Conservation (phyloP, 2,329 filamentous ascomycete species). For the Fusarium pseudograminearum region DNA sequence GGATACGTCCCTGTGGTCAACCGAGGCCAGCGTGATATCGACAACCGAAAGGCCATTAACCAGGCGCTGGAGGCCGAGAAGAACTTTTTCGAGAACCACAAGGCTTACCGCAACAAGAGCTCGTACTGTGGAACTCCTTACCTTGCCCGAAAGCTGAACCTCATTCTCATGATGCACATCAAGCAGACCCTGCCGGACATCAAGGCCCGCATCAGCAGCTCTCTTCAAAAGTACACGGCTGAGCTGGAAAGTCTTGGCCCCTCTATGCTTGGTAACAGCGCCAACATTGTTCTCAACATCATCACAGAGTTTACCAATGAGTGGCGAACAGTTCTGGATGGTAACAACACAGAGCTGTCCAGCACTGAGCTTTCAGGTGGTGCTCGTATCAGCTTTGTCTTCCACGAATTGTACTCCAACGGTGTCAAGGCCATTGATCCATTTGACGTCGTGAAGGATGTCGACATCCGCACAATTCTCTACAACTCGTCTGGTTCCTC, state of each 20-base stretch:
- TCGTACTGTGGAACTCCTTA: constrained; percentile 99
- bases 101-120: constrained; percentile 98
- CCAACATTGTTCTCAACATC: constrained; percentile 97
- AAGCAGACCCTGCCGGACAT: constrained; percentile 99
- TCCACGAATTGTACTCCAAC: constrained; percentile 98
- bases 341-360: constrained; percentile 95
- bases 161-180: constrained; percentile 99
- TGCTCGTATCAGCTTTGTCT: constrained; percentile 98
- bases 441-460: constrained; percentile 96
- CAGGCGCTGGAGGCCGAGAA: constrained; percentile 93
- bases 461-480: constrained; percentile 95
- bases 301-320: constrained; percentile 99
- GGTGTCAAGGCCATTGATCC: constrained; percentile 98
- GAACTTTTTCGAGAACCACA: constrained; percentile 98
- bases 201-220: constrained; percentile 95
- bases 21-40: constrained; percentile 96
- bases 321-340: constrained; percentile 94
- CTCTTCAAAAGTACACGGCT: constrained; percentile 87
- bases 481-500: constrained; percentile 99
- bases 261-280: constrained; percentile 94
- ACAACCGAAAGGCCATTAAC: constrained; percentile 96
- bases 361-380: constrained; percentile 95
- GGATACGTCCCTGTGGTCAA: constrained; percentile 99
- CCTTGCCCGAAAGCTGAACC: constrained; percentile 93
- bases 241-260: constrained; percentile 89